These are phyloP conservation scores for Epichloe sibirici DNA, from an alignment of 2,329 filamentous ascomycete genomes.

Conservation along the genomic window DNA sequence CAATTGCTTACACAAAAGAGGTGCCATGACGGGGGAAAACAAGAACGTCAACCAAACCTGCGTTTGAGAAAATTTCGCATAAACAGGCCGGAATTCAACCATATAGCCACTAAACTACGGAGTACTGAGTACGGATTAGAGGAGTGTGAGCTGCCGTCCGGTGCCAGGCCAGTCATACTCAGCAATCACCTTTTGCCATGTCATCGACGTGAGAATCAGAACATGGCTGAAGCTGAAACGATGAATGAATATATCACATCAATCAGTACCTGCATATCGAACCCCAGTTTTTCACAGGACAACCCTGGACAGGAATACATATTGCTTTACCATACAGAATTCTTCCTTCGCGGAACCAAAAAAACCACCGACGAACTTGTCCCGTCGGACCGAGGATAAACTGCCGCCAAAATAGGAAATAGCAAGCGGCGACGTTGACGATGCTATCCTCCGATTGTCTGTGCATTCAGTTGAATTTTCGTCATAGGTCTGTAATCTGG, in stretches of 20 bases:
- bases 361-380: not conserved
- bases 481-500: not conserved
- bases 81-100: too few relatives aligned
- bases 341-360: not conserved
- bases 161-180: not conserved
- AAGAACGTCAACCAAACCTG: too few relatives aligned
- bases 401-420: not conserved
- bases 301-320: too few relatives aligned
- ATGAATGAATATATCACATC: not conserved
- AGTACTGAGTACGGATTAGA: not conserved
- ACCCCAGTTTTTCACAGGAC: not conserved
- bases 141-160: not conserved
- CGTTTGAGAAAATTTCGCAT: not conserved
- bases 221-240: not conserved
- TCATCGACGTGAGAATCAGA: too few relatives aligned
- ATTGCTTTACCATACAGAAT: too few relatives aligned
- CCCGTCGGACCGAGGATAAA: not conserved
- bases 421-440: conserved; percentile 2
- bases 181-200: too few relatives aligned
- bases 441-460: not conserved
- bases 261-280: not conserved
- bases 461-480: not conserved
- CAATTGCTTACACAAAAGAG: not conserved
- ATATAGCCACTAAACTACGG: too few relatives aligned
- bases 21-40: too few relatives aligned